Conservation (phyloP, 1,284 basidiomycete species). For the Leccinum discolor region DNA sequence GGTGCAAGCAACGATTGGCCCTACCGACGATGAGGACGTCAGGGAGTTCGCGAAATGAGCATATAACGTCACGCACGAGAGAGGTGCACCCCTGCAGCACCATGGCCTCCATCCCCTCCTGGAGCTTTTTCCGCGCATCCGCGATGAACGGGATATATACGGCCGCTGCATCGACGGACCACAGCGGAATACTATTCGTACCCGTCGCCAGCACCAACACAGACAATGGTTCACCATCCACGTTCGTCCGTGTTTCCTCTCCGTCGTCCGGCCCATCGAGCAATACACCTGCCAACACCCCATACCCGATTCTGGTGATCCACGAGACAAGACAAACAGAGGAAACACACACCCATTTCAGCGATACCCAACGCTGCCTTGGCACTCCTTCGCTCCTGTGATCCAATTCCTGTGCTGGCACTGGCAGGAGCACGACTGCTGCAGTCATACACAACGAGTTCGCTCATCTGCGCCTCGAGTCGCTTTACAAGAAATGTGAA, state of each 20-base stretch:
- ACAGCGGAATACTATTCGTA: slow-evolving; percentile 51
- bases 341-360: slow-evolving; percentile 68
- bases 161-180: slow-evolving; percentile 70
- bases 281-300: slow-evolving; percentile 19
- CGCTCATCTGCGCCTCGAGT: slow-evolving; percentile 79
- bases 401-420: slow-evolving; percentile 27
- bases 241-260: slow-evolving; percentile 1
- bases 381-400: slow-evolving; percentile 77
- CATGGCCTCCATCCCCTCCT: slow-evolving; percentile 87
- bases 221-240: slow-evolving; percentile 8
- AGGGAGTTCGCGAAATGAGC: neutral
- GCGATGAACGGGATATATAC: slow-evolving; percentile 74
- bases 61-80: slow-evolving; percentile 50
- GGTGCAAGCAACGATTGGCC: slow-evolving; percentile 89
- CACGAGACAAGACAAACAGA: neutral
- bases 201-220: slow-evolving; percentile 1
- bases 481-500: slow-evolving; percentile 82
- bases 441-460: slow-evolving; percentile 43
- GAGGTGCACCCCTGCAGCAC: slow-evolving; percentile 75
- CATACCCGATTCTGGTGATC: neutral
- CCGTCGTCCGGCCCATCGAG: slow-evolving; percentile 25
- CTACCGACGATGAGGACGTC: slow-evolving; percentile 40
- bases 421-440: neutral
- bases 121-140: slow-evolving; percentile 67
- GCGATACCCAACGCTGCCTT: slow-evolving; percentile 91